Conservation (phyloP, 345 rosid genomes). For the Brassica incana region DNA sequence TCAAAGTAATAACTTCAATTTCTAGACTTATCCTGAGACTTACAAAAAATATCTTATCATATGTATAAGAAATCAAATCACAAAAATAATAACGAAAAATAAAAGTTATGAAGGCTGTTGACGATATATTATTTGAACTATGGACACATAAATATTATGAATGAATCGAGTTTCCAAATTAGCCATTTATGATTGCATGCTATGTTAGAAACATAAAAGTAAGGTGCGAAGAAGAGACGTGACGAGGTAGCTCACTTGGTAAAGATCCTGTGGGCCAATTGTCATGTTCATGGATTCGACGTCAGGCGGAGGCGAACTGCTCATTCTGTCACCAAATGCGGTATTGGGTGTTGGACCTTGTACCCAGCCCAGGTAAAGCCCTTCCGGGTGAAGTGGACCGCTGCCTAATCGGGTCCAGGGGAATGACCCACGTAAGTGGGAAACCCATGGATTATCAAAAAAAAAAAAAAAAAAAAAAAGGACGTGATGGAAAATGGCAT, state of each 20-base stretch:
- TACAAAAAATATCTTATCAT: not conserved
- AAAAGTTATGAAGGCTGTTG: not conserved
- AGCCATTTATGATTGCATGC: constrained; percentile 8
- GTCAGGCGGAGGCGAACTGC: too few relatives aligned
- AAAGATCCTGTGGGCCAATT: too few relatives aligned
- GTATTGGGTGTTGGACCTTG: too few relatives aligned
- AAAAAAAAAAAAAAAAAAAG: too few relatives aligned
- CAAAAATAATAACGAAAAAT: not conserved
- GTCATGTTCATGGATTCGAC: too few relatives aligned
- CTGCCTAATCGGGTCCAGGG: too few relatives aligned
- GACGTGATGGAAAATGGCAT: constrained; percentile 13
- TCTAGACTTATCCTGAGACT: not conserved
- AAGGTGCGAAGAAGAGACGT: constrained; percentile 15
- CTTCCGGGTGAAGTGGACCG: too few relatives aligned
- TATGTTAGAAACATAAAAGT: not conserved
- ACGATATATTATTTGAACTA: constrained; percentile 4
- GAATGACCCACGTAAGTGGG: too few relatives aligned
- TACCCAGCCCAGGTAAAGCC: too few relatives aligned
- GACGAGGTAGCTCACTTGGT: too few relatives aligned
- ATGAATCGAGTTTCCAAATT: not conserved
- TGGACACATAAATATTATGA: not conserved
- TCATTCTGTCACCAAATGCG: too few relatives aligned
- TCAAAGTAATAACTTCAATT: constrained; percentile 5
- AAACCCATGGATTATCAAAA: too few relatives aligned
- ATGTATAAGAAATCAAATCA: not conserved